A percentile compares a stretch with the other conserved stretches of the same genome.
These are phyloP conservation scores for Aegilops tauschii DNA, from an alignment of 176 grass and related monocot species.

Conservation along the genomic window DNA sequence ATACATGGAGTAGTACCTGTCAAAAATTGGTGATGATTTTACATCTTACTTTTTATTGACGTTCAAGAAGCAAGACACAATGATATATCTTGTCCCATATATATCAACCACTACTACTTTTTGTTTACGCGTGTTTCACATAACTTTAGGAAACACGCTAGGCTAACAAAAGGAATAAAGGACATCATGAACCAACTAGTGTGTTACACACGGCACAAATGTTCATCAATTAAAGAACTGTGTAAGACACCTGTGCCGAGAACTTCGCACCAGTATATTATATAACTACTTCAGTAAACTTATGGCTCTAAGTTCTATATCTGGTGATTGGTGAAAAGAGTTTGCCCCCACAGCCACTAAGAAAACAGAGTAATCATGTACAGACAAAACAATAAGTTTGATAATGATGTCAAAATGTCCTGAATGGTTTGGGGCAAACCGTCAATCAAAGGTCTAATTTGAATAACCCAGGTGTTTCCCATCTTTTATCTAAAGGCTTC, in stretches of 20 bases:
- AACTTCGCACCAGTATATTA: background rate
- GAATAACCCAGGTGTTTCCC: background rate
- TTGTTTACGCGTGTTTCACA: background rate
- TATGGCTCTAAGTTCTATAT: background rate
- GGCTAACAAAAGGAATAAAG: background rate
- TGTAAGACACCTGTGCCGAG: background rate
- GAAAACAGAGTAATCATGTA: background rate
- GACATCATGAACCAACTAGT: background rate
- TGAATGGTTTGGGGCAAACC: background rate
- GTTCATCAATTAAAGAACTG: background rate
- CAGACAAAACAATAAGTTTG: background rate
- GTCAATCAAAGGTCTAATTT: conserved; percentile 7
- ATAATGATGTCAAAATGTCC: background rate
- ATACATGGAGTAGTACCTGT: conserved; percentile 83
- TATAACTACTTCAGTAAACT: conserved; percentile 7
- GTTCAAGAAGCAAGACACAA: background rate
- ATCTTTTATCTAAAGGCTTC: conserved; percentile 40
- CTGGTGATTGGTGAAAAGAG: background rate
- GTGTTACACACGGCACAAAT: background rate
- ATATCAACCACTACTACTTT: background rate
- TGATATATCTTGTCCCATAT: background rate
- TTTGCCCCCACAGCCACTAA: background rate
- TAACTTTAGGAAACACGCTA: background rate
- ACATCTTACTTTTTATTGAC: background rate
- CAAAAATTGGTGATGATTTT: background rate